These are phyloP conservation scores for Lichtheimia hyalospora DNA, from an alignment of 371 early-diverging fungal genomes.

Conservation along the genomic window DNA sequence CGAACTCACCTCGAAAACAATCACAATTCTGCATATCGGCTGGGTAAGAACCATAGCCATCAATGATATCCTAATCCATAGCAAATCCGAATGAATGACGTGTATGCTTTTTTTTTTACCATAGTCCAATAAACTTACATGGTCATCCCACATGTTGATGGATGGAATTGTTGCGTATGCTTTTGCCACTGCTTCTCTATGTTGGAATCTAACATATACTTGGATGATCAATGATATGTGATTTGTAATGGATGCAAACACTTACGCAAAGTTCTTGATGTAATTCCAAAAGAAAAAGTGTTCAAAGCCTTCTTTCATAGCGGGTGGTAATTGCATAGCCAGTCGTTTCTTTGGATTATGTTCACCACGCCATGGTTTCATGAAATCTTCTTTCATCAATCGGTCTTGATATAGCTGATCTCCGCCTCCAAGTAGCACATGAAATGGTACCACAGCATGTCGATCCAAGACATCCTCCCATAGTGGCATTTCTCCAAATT, in stretches of 20 bases:
- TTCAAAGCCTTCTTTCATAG: constrained; percentile 59
- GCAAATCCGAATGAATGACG: not conserved
- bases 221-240: too few relatives aligned
- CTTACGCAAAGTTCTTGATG: constrained; percentile 64
- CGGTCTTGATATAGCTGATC: constrained; percentile 78
- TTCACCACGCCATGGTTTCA: constrained; percentile 42
- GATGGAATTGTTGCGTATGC: constrained; percentile 74
- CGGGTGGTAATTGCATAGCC: constrained; percentile 41
- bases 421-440: constrained; percentile 82
- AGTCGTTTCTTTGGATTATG: constrained; percentile 32
- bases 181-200: constrained; percentile 50
- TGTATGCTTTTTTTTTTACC: not conserved
- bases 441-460: constrained; percentile 68
- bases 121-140: constrained; percentile 41
- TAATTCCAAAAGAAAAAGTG: constrained; percentile 79
- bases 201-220: not conserved
- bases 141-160: constrained; percentile 80
- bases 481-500: constrained; percentile 50
- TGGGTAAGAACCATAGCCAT: constrained; percentile 85
- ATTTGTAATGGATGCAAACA: too few relatives aligned
- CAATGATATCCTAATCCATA: constrained; percentile 56
- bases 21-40: constrained; percentile 66
- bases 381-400: constrained; percentile 35
- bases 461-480: constrained; percentile 79
- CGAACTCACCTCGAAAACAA: constrained; percentile 27